Conservation (phyloP, 768 basidiomycete species). For the Amanita rimosa region DNA sequence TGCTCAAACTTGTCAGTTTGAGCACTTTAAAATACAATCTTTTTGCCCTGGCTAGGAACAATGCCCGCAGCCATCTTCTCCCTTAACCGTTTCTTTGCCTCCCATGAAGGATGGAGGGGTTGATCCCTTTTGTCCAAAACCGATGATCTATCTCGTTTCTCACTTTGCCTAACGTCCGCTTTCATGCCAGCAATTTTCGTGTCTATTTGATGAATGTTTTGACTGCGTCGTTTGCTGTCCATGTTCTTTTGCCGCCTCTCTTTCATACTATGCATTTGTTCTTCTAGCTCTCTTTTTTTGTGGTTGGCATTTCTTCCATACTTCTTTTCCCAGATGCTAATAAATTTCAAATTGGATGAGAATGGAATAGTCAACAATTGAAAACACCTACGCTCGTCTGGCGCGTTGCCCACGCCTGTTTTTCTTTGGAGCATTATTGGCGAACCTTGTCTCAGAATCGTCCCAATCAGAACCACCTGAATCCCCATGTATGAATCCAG, state of each 20-base stretch:
- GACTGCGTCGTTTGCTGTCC: neutral
- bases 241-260: neutral
- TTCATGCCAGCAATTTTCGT: neutral
- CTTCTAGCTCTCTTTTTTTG: constrained; percentile 49
- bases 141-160: neutral
- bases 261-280: constrained; percentile 3
- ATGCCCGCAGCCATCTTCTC: constrained; percentile 55
- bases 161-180: neutral
- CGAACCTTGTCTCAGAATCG: constrained; percentile 46
- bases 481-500: constrained; percentile 75
- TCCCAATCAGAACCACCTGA: constrained; percentile 72
- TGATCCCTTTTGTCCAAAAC: constrained; percentile 15
- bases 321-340: constrained; percentile 97
- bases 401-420: constrained; percentile 91
- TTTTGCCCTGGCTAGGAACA: constrained; percentile 66
- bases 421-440: constrained; percentile 47
- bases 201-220: neutral
- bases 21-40: constrained; percentile 55
- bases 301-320: constrained; percentile 89
- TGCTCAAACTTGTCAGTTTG: constrained; percentile 7
- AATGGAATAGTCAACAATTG: neutral
- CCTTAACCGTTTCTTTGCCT: constrained; percentile 78
- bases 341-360: neutral
- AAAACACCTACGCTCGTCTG: constrained; percentile 89
- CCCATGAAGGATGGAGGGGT: constrained; percentile 91